phyloP scores from a whole-genome alignment of 2,329 filamentous ascomycete genomes.

The Phyllosticta citribraziliensis region DNA sequence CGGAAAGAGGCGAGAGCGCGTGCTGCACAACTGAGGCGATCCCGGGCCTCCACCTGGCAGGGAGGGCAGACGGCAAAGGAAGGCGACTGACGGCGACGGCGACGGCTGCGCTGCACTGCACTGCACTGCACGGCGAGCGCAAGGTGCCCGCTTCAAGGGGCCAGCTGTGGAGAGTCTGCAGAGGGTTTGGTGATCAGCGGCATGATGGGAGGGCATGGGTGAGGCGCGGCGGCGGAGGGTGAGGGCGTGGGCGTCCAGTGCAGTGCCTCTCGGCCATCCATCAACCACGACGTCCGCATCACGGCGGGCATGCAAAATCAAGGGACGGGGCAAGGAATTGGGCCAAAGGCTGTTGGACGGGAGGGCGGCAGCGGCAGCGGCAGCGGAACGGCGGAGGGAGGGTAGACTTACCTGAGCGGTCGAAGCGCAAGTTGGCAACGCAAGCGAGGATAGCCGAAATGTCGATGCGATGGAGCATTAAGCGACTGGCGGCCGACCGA shows the following conservation, averaged over 20 bases:
- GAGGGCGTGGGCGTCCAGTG: too few species aligned
- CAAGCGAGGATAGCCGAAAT: slow-evolving; percentile 1
- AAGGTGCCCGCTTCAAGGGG: neutral
- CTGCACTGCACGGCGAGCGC: slow-evolving; percentile 2
- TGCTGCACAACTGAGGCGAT: slow-evolving; percentile 6
- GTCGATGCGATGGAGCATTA: neutral
- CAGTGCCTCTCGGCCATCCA: neutral
- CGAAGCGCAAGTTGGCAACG: neutral
- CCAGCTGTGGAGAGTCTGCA: neutral
- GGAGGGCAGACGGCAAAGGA: neutral
- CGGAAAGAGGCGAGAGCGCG: slow-evolving; percentile 7
- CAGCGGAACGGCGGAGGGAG: slow-evolving; percentile 3
- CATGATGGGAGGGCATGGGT: neutral
- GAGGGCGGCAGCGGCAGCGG: neutral
- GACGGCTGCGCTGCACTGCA: neutral
- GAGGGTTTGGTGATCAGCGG: neutral
- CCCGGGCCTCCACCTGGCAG: slow-evolving; percentile 2
- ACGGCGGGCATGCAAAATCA: neutral
- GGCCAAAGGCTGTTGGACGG: neutral
- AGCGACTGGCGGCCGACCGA: neutral
- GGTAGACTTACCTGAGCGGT: slow-evolving; percentile 1
- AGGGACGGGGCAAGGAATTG: neutral
- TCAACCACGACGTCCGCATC: neutral
- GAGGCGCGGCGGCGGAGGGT: neutral
- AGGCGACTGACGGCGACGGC: neutral